Conservation (phyloP, 495 filamentous ascomycete species). For the Thozetella sp. region DNA sequence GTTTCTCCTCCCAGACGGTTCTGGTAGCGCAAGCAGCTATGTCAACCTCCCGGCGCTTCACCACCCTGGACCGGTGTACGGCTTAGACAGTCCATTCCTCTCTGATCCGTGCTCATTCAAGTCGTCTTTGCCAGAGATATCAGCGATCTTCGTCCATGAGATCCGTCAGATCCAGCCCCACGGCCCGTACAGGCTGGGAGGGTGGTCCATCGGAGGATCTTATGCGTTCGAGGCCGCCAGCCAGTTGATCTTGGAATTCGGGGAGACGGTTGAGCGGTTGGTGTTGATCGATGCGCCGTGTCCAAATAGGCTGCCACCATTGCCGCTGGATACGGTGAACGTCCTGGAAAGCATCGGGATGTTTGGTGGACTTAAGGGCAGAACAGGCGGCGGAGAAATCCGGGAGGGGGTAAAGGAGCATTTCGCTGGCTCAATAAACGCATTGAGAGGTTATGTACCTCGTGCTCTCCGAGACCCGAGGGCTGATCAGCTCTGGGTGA, state of each 20-base stretch:
- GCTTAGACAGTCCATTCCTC: constrained; percentile 55
- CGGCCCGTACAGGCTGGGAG: constrained; percentile 63
- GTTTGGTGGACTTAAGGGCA: constrained; percentile 21
- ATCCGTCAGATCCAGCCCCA: constrained; percentile 51
- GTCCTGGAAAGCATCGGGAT: constrained; percentile 63
- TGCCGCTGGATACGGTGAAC: constrained; percentile 66
- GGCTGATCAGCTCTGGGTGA: constrained; percentile 4
- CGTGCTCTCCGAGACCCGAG: constrained; percentile 15
- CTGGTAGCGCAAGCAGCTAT: constrained; percentile 59
- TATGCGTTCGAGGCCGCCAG: constrained; percentile 70
- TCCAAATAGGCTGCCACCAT: constrained; percentile 61
- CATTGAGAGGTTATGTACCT: constrained; percentile 63
- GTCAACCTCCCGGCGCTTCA: constrained; percentile 30
- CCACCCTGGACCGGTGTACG: constrained; percentile 40
- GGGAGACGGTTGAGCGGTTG: constrained; percentile 64
- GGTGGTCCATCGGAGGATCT: constrained; percentile 79
- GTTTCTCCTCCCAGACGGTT: constrained; percentile 67
- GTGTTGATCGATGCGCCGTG: constrained; percentile 74
- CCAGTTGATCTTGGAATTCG: constrained; percentile 55
- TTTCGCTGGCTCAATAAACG: constrained; percentile 66
- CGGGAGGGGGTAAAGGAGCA: constrained; percentile 69
- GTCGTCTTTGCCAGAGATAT: constrained; percentile 31
- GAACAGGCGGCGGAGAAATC: constrained; percentile 23
- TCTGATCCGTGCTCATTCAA: constrained; percentile 38
- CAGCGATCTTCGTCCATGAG: constrained; percentile 41